Evolutionary conservation across 176 grass and related monocot genomes (phyloP).

Genomic region (Lolium rigidum): DNA sequence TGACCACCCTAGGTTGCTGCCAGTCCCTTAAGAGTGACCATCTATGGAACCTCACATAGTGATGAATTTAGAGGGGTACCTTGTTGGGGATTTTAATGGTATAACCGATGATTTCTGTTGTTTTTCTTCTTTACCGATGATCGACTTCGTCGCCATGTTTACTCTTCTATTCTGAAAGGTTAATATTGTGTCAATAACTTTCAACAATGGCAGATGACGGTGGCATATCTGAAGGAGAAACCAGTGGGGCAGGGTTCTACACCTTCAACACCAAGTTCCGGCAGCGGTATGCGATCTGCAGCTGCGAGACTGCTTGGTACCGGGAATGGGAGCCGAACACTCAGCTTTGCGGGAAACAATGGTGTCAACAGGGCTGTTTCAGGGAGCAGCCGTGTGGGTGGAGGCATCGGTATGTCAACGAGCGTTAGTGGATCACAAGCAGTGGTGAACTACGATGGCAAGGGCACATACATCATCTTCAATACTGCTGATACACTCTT

Average conservation of each 20-base stretch:
- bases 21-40: too few relatives aligned
- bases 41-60: too few relatives aligned
- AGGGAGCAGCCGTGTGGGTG: slow-evolving; percentile 73
- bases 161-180: slow-evolving; percentile 1
- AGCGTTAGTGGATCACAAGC: slow-evolving; percentile 53
- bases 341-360: slow-evolving; percentile 80
- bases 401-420: slow-evolving; percentile 49
- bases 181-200: slow-evolving; percentile 19
- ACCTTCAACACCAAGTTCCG: slow-evolving; percentile 65
- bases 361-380: slow-evolving; percentile 65
- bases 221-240: slow-evolving; percentile 91
- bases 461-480: slow-evolving; percentile 87
- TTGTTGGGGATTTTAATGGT: too few relatives aligned
- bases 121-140: too few relatives aligned
- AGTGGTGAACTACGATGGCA: slow-evolving; percentile 76
- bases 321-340: slow-evolving; percentile 70
- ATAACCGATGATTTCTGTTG: too few relatives aligned
- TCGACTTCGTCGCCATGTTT: too few relatives aligned
- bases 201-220: slow-evolving; percentile 68
- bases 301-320: slow-evolving; percentile 77
- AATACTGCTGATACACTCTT: slow-evolving; percentile 79
- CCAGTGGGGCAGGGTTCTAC: slow-evolving; percentile 65
- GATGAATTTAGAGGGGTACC: too few relatives aligned
- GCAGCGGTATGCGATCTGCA: slow-evolving; percentile 83
- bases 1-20: too few relatives aligned